Evolutionary conservation across 306 rosid species (phyloP).

Genomic region (Quercus variabilis): DNA sequence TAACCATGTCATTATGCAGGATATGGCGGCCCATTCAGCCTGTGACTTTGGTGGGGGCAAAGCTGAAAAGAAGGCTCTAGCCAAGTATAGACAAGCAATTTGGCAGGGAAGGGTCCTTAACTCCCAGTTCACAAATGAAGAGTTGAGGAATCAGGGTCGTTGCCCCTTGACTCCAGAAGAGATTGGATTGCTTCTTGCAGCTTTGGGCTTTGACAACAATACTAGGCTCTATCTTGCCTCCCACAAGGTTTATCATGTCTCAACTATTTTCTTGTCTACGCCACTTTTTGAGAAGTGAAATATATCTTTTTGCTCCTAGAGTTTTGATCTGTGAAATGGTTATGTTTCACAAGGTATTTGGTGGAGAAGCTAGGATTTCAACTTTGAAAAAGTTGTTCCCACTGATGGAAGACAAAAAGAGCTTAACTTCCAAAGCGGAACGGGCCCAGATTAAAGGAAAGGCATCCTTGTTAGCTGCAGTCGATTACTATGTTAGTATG

Average conservation of each 20-base stretch:
- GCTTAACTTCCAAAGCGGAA: slow-evolving; percentile 71
- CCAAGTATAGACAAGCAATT: slow-evolving; percentile 82
- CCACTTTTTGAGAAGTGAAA: not conserved
- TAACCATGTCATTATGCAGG: slow-evolving; percentile 38
- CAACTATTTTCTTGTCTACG: slow-evolving; percentile 12
- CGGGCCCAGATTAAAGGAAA: slow-evolving; percentile 77
- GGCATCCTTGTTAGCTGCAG: slow-evolving; percentile 94
- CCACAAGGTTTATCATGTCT: slow-evolving; percentile 69
- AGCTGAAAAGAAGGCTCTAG: slow-evolving; percentile 86
- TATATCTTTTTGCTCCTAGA: slow-evolving; percentile 6
- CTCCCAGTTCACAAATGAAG: slow-evolving; percentile 93
- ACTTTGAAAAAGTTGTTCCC: slow-evolving; percentile 73
- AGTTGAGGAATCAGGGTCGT: slow-evolving; percentile 94
- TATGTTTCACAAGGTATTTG: slow-evolving; percentile 66
- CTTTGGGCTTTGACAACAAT: slow-evolving; percentile 87
- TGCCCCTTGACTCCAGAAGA: slow-evolving; percentile 99
- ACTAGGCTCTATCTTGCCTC: slow-evolving; percentile 95
- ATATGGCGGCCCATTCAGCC: slow-evolving; percentile 99
- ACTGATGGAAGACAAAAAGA: slow-evolving; percentile 88
- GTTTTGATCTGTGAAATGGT: slow-evolving; percentile 4
- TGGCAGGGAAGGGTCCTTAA: slow-evolving; percentile 99
- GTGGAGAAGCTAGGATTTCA: slow-evolving; percentile 91
- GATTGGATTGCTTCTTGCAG: slow-evolving; percentile 86
- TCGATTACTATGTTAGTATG: slow-evolving; percentile 87
- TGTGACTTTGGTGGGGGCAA: slow-evolving; percentile 98